These are phyloP conservation scores for Aphanomyces euteiches DNA, from an alignment of 352 stramenopile genomes.

Conservation along the genomic window DNA sequence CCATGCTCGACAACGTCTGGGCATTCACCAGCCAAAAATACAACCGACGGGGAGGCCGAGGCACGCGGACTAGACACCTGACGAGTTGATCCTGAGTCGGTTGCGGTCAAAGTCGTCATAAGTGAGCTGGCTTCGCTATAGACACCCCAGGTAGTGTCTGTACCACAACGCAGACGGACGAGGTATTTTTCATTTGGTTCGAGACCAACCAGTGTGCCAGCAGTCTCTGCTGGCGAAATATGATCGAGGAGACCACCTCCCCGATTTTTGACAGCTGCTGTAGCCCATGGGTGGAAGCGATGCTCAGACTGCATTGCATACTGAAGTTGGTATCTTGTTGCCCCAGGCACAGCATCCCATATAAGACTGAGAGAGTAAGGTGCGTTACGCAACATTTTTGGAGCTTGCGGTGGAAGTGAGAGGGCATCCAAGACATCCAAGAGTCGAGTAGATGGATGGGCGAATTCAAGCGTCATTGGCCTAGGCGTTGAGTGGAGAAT, in stretches of 20 bases:
- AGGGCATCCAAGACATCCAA: constrained; percentile 55
- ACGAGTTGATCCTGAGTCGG: constrained; percentile 38
- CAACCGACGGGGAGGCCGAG: neutral
- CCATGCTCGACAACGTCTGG: constrained; percentile 56
- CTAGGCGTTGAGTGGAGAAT: constrained; percentile 65
- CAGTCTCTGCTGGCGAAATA: constrained; percentile 50
- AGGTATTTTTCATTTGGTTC: constrained; percentile 51
- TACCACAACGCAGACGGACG: constrained; percentile 61
- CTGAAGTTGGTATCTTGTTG: constrained; percentile 54
- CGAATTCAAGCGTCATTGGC: constrained; percentile 64
- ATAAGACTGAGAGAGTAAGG: constrained; percentile 58
- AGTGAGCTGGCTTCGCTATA: constrained; percentile 59
- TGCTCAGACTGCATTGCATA: constrained; percentile 60
- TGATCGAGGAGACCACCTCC: constrained; percentile 41
- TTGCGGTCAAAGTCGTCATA: constrained; percentile 41
- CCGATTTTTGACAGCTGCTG: constrained; percentile 53
- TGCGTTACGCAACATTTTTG: constrained; percentile 60
- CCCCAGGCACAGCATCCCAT: constrained; percentile 47
- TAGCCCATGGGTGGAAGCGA: constrained; percentile 53
- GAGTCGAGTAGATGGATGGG: constrained; percentile 50
- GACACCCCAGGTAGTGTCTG: constrained; percentile 53
- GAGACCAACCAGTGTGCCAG: constrained; percentile 61
- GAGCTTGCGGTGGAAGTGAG: constrained; percentile 52
- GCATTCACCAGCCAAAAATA: constrained; percentile 59
- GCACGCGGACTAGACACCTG: neutral